Conservation (phyloP, 805 yeast genomes). For the Suhomyces sp. region DNA sequence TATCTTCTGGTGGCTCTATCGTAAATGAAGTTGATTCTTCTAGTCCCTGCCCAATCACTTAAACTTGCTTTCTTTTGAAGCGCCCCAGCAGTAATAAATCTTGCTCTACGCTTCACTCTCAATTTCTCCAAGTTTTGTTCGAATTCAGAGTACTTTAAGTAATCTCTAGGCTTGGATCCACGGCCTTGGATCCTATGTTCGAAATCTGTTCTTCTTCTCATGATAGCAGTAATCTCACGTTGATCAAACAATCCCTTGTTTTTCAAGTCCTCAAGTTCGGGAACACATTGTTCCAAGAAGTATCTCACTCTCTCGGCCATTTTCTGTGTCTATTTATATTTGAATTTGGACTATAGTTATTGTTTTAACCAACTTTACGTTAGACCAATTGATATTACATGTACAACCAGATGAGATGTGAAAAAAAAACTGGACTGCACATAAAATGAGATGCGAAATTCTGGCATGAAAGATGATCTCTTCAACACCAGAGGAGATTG, state of each 20-base stretch:
- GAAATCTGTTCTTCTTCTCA: conserved; percentile 92
- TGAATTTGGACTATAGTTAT: background rate
- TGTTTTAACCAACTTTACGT: too few relatives aligned
- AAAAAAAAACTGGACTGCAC: conserved; percentile 3
- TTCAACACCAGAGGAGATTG: too few relatives aligned
- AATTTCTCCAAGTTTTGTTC: conserved; percentile 78
- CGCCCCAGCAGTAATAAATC: conserved; percentile 57
- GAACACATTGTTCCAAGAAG: conserved; percentile 69
- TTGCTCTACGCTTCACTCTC: conserved; percentile 64
- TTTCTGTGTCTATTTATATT: background rate
- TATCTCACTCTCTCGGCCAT: conserved; percentile 51
- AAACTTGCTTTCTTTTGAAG: conserved; percentile 62
- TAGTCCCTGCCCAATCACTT: conserved; percentile 83
- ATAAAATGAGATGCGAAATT: conserved; percentile 1
- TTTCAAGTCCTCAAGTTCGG: conserved; percentile 87
- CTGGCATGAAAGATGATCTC: too few relatives aligned
- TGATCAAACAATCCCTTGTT: conserved; percentile 79
- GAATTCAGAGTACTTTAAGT: conserved; percentile 71
- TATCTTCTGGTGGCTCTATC: conserved; percentile 80
- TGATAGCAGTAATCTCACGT: conserved; percentile 76
- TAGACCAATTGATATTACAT: too few relatives aligned
- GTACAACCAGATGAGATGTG: conserved; percentile 6
- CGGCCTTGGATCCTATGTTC: conserved; percentile 87
- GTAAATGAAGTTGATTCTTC: conserved; percentile 77
- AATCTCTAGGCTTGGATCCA: conserved; percentile 77